Evolutionary conservation across 2,329 filamentous ascomycete genomes (phyloP).

Genomic region (Diaporthe citrichinensis): DNA sequence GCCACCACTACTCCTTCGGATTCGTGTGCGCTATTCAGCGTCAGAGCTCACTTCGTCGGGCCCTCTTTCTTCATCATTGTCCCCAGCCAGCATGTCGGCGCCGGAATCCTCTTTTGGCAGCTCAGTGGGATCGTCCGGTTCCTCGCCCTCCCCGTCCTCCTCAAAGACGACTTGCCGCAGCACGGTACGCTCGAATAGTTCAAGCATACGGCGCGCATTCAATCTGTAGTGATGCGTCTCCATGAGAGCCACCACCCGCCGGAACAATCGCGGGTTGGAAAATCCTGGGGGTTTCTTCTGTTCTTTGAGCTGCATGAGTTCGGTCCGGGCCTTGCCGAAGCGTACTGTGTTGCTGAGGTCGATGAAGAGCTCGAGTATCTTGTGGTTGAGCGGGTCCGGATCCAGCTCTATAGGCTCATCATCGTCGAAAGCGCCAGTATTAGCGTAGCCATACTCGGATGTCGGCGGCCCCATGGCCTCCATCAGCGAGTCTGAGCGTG

Average conservation of each 20-base stretch:
- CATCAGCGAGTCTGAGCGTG: slow-evolving; percentile 55
- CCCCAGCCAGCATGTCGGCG: slow-evolving; percentile 37
- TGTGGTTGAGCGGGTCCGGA: slow-evolving; percentile 71
- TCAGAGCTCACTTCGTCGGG: slow-evolving; percentile 71
- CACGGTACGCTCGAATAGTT: slow-evolving; percentile 93
- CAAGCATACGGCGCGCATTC: slow-evolving; percentile 88
- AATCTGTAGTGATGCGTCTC: slow-evolving; percentile 93
- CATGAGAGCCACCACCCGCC: slow-evolving; percentile 85
- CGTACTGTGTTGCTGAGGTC: slow-evolving; percentile 95
- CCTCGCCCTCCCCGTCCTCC: slow-evolving; percentile 66
- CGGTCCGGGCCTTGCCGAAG: slow-evolving; percentile 86
- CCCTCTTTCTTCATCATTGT: slow-evolving; percentile 40
- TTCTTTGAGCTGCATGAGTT: slow-evolving; percentile 84
- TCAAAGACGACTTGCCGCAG: slow-evolving; percentile 88
- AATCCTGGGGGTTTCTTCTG: slow-evolving; percentile 83
- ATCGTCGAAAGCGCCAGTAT: slow-evolving; percentile 38
- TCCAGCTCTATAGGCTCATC: slow-evolving; percentile 54
- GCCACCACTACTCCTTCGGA: slow-evolving; percentile 66
- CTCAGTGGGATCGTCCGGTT: slow-evolving; percentile 44
- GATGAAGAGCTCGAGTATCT: slow-evolving; percentile 86
- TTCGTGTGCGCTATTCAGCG: slow-evolving; percentile 68
- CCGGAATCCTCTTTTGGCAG: slow-evolving; percentile 10
- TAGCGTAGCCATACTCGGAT: slow-evolving; percentile 32
- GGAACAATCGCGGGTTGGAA: slow-evolving; percentile 82
- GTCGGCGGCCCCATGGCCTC: slow-evolving; percentile 44